These are phyloP conservation scores for Apiospora saccharicola DNA, from an alignment of 2,329 filamentous ascomycete species.

Conservation along the genomic window DNA sequence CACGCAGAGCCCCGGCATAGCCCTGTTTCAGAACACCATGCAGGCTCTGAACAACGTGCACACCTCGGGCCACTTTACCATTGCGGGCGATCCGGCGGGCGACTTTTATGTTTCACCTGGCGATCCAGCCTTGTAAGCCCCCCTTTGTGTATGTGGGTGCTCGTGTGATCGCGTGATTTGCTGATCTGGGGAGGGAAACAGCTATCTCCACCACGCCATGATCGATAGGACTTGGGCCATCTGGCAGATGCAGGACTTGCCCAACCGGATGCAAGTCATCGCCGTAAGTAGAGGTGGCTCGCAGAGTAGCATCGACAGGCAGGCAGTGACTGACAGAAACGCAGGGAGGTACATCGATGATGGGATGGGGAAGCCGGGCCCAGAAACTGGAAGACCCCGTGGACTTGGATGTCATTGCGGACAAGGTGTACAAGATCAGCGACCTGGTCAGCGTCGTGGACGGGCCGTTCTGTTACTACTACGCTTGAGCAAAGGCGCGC, in stretches of 20 bases:
- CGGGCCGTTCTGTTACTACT: slow-evolving; percentile 34
- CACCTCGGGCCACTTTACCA: slow-evolving; percentile 40
- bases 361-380: slow-evolving; percentile 15
- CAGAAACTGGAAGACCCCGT: slow-evolving; percentile 30
- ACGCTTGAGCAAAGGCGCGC: slow-evolving; percentile 31
- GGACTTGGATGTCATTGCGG: slow-evolving; percentile 29
- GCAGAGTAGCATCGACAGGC: too few relatives aligned
- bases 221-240: slow-evolving; percentile 8
- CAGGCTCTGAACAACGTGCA: slow-evolving; percentile 43
- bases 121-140: slow-evolving; percentile 33
- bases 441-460: slow-evolving; percentile 40
- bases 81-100: slow-evolving; percentile 39
- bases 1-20: slow-evolving; percentile 36
- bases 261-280: slow-evolving; percentile 17
- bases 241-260: slow-evolving; percentile 17
- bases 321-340: not conserved
- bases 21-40: slow-evolving; percentile 46
- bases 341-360: slow-evolving; percentile 27
- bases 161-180: not conserved
- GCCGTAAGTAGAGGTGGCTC: not conserved
- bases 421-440: slow-evolving; percentile 34
- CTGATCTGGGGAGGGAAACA: not conserved
- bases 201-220: slow-evolving; percentile 18
- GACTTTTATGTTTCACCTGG: slow-evolving; percentile 32
- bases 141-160: not conserved